A percentile compares a stretch with the other conserved stretches of the same genome.
Conservation (phyloP, 129 eudicot species). For the Kitagawia praeruptora region DNA sequence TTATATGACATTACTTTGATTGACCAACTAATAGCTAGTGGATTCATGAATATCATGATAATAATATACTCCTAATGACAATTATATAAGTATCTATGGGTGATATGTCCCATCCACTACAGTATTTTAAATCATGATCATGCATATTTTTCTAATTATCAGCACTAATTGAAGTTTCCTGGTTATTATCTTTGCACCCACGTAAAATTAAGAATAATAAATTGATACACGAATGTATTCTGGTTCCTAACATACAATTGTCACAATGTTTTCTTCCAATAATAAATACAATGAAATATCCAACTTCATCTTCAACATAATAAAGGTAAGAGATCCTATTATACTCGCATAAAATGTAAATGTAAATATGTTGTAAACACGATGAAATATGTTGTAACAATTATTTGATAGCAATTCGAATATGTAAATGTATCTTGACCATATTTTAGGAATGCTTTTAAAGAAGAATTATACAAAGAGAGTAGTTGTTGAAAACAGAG, state of each 20-base stretch:
- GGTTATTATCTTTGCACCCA: conserved; percentile 36
- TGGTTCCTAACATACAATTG: no score
- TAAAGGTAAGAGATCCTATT: no score
- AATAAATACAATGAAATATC: no score
- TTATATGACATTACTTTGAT: conserved; percentile 40
- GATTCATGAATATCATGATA: conserved; percentile 37
- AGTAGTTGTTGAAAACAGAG: conserved; percentile 58
- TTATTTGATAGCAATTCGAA: no score
- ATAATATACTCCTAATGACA: background rate
- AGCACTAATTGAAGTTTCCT: conserved; percentile 48
- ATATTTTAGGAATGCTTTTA: conserved; percentile 27
- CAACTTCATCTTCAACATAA: no score
- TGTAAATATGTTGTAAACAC: no score
- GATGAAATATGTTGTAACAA: no score
- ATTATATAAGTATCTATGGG: conserved; percentile 24
- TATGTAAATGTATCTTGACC: conserved; percentile 29
- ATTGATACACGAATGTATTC: background rate
- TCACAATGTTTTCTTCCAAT: no score
- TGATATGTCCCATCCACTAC: conserved; percentile 65
- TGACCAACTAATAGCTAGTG: conserved; percentile 67
- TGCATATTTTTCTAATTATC: conserved; percentile 36
- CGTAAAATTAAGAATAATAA: conserved; percentile 22
- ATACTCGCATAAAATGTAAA: no score
- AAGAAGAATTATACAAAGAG: conserved; percentile 15
- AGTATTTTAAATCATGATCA: conserved; percentile 15